Evolutionary conservation across 768 basidiomycete species (phyloP), one percentile per base, ranked within the genome.

Genomic region (Russula virescens): DNA sequence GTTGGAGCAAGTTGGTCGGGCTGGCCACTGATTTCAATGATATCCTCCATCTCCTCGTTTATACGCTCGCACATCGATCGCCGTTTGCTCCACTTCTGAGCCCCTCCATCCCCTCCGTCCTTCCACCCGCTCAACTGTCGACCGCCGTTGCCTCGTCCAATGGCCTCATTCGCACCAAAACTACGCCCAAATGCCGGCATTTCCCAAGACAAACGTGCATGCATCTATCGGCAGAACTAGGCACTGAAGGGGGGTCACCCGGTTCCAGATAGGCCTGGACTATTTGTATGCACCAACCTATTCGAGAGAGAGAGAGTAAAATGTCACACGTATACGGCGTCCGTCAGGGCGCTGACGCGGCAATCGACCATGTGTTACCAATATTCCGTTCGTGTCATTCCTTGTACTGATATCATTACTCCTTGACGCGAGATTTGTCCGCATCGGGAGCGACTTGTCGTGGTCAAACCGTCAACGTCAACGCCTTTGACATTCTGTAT

Each of bases 41-140:
- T 65, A 38, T 61, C 65, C 46, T 58, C 51, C 52, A 43, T 63
- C 52, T 66, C 65, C 55, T 66, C 65, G 57, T 60, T 64, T 55
- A 66, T 66, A 31, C 45, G 46, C 42, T 48, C 53, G 58, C 63
- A 65, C 56, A 66, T 66, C 64, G 64, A 66, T 66, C 62, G 51
- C 7, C 64, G 43, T 38, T 64, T 66, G 57, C 49, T 55, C 64
- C 64, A 25, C 18, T 54, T 63, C 28, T 42, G 64, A 65, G 46
- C 5, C 13, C 25, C 21, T 14, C 28, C 55, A 23, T 42, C 50
- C 13, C 46, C 57, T 46, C 25, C 13, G 5, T 38, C 56, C 19
- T 34, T 61, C 38, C 54, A 47, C 18, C 62, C 58, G 46, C 52
- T 54, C 63, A 49, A 26, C 40, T 47, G 40, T 46, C 61, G 50